phyloP scores from a whole-genome alignment of 2,329 filamentous ascomycete genomes.

The Neonectria magnoliae region DNA sequence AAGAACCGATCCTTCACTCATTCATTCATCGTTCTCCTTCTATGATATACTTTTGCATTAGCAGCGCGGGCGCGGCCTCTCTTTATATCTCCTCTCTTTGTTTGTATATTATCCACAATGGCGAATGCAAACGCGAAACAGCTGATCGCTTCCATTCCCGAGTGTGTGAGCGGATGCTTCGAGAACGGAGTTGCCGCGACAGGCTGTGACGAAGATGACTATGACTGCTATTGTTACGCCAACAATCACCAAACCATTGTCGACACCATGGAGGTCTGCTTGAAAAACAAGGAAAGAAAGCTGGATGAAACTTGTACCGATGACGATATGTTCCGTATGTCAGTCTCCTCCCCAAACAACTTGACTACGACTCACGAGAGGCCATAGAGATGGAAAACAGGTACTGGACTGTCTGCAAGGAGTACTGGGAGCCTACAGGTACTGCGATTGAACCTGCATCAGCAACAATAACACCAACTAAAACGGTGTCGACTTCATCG shows the following conservation, averaged over 20 bases:
- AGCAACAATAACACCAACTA: conserved; percentile 17
- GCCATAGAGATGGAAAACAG: conserved; percentile 38
- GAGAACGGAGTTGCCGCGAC: conserved; percentile 37
- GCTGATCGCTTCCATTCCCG: conserved; percentile 32
- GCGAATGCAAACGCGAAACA: conserved; percentile 34
- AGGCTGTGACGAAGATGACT: conserved; percentile 34
- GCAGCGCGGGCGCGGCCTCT: background rate
- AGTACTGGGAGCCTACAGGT: conserved; percentile 40
- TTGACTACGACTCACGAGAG: background rate
- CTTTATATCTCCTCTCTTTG: background rate
- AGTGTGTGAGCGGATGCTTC: conserved; percentile 36
- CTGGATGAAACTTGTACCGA: conserved; percentile 31
- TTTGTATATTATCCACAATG: conserved; percentile 16
- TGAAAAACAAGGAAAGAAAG: conserved; percentile 30
- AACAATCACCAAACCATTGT: conserved; percentile 39
- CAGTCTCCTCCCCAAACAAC: fast-evolving
- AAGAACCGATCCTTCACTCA: background rate
- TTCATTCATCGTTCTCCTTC: background rate
- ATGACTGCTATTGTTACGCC: conserved; percentile 40
- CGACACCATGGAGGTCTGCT: conserved; percentile 36
- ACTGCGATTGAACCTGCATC: conserved; percentile 36
- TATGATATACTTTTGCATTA: background rate
- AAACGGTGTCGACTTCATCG: conserved; percentile 10
- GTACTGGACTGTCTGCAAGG: conserved; percentile 42
- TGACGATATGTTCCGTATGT: conserved; percentile 38